Base-by-base conservation (phyloP, 345 rosid genomes). In the Gossypium sturtianum region DNA sequence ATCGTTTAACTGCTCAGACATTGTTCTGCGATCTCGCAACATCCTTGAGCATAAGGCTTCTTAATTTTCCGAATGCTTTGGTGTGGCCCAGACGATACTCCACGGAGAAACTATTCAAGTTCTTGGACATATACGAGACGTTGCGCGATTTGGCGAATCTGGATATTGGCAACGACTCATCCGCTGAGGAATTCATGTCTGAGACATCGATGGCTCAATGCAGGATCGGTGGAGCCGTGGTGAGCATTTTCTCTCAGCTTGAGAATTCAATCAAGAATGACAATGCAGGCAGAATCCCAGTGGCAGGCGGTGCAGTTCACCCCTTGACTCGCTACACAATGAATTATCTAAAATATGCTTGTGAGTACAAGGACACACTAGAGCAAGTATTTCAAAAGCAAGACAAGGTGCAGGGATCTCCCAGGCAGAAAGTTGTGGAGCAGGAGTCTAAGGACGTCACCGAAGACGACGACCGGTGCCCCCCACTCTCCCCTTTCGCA, bases 321-420 rank as follows among this genome's bases (percentile, higher is more conserved):
- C 98, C 94, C 0, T 57, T 86, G 59, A 88, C 98, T 23, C 94
- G 97, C 29, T 94, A 88, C 87, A 89, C 97, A n/a, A 87, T 94
- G 97, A 94, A 90, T 71, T 94, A 94, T 57, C 85, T 94, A 11
- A 87, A 87, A 44, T 87, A 87, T 77, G 89, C 93, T 0, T 87
- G 94, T 19, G 97, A 90, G 73, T 92, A 92, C 75, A 89, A 83
- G 72, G 87, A 87, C 19, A 90, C 93, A 0, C 66, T 92, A 9
- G 91, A 90, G 68, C 87, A 87, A 80, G 89, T 92, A 23, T 94
- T 92, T 53, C 84, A 70, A 70, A 80, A 82, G 51, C 83, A 82
- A 69, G 78, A 82, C 13, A 70, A 76, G 25, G 67, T 69, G 6
- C 79, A 75, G 29, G 64, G 74, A 5, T 61, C n/a, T 12, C 4